phyloP scores from a whole-genome alignment of 2,329 filamentous ascomycete genomes.

The Capronia epimyces region DNA sequence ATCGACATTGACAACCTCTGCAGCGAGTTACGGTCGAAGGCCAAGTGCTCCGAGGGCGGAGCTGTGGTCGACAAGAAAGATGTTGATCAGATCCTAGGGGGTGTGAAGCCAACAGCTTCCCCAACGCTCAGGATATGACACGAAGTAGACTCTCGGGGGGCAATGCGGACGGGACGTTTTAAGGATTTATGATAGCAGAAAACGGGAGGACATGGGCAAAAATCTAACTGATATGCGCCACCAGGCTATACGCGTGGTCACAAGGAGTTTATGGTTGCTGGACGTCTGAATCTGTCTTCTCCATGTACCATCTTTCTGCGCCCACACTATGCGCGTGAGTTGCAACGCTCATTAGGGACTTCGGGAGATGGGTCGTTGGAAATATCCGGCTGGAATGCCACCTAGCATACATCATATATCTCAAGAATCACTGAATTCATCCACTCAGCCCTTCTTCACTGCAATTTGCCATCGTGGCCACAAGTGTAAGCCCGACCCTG shows the following conservation, averaged over 20 bases:
- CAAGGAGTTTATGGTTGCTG: conserved; percentile 2
- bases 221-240: neutral
- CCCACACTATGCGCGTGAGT: neutral
- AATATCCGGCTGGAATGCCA: neutral
- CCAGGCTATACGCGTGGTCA: neutral
- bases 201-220: conserved; percentile 11
- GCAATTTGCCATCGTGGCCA: neutral
- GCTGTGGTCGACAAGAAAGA: conserved; percentile 85
- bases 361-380: neutral
- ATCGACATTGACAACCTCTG: conserved; percentile 92
- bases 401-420: neutral
- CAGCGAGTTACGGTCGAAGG: conserved; percentile 88
- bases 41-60: conserved; percentile 82
- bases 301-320: conserved; percentile 4
- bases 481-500: neutral
- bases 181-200: conserved; percentile 14
- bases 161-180: conserved; percentile 5
- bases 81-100: conserved; percentile 69
- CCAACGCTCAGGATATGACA: neutral
- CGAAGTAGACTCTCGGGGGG: neutral
- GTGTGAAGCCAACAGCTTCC: neutral
- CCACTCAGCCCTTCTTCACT: neutral
- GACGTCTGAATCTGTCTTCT: neutral
- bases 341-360: conserved; percentile 4
- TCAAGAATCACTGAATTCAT: neutral